Percentiles rank a stretch among this genome's conserved stretches.
These are phyloP conservation scores for Malus orientalis DNA, from an alignment of 306 rosid genomes.

Conservation along the genomic window DNA sequence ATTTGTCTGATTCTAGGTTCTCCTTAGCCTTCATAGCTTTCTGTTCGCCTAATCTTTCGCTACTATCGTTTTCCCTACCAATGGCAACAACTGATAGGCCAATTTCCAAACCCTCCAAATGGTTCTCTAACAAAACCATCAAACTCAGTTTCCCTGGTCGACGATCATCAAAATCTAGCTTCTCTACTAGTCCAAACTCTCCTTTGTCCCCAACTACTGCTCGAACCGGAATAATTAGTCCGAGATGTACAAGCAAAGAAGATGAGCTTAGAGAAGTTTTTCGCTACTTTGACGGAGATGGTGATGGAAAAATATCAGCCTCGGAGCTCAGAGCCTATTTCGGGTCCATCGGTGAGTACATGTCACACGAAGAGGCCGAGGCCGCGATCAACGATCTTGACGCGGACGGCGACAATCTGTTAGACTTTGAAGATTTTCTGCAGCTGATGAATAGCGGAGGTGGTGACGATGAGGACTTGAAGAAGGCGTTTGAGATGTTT, in stretches of 20 bases:
- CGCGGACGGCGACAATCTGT: slow-evolving; percentile 41
- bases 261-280: slow-evolving; percentile 44
- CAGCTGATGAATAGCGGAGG: slow-evolving; percentile 42
- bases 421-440: slow-evolving; percentile 44
- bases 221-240: background rate
- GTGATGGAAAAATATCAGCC: slow-evolving; percentile 64
- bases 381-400: slow-evolving; percentile 51
- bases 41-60: too few relatives aligned
- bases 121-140: slow-evolving; percentile 49
- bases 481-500: slow-evolving; percentile 67
- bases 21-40: background rate
- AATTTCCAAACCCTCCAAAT: slow-evolving; percentile 35
- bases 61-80: too few relatives aligned
- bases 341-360: slow-evolving; percentile 54
- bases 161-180: background rate
- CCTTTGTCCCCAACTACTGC: slow-evolving; percentile 10
- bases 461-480: slow-evolving; percentile 31
- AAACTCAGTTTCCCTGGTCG: slow-evolving; percentile 28
- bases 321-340: slow-evolving; percentile 52
- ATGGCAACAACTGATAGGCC: slow-evolving; percentile 30
- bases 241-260: slow-evolving; percentile 2
- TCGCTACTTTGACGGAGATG: slow-evolving; percentile 40
- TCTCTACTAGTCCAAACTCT: slow-evolving; percentile 25
- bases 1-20: background rate
- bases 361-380: slow-evolving; percentile 53